Conservation (phyloP, 192 early-diverging fungal species). For the Spizellomyces sp. region DNA sequence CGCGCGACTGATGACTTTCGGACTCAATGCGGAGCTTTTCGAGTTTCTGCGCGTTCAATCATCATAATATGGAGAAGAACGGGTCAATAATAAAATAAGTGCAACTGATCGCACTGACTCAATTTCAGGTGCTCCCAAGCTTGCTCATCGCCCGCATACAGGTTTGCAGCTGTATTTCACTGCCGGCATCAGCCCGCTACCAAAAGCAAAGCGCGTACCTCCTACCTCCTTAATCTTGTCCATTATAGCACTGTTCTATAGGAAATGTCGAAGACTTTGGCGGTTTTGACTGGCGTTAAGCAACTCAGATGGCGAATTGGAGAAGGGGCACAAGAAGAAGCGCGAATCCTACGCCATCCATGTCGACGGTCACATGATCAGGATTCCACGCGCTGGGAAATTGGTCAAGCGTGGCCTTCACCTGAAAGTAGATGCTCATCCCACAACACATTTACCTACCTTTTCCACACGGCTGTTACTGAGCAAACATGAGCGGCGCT, state of each 20-base stretch:
- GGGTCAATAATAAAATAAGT: no score
- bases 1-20: conserved; percentile 44
- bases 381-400: background rate
- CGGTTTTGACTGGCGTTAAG: no score
- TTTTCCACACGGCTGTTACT: background rate
- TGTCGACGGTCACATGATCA: background rate
- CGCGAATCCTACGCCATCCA: background rate
- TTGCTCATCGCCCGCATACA: background rate
- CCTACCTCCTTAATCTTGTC: conserved; percentile 42
- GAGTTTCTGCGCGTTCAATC: conserved; percentile 47
- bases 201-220: no score
- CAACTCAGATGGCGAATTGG: no score
- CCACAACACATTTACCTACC: no score
- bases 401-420: background rate
- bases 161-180: background rate
- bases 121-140: no score
- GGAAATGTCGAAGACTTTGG: no score
- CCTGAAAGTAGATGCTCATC: no score
- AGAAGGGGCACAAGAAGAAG: background rate
- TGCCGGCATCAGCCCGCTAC: background rate
- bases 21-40: conserved; percentile 60
- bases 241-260: conserved; percentile 11
- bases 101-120: no score
- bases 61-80: background rate
- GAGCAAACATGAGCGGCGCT: conserved; percentile 32